Base-by-base conservation (phyloP, 2,329 filamentous ascomycete genomes). In the Helminthosporium solani region DNA sequence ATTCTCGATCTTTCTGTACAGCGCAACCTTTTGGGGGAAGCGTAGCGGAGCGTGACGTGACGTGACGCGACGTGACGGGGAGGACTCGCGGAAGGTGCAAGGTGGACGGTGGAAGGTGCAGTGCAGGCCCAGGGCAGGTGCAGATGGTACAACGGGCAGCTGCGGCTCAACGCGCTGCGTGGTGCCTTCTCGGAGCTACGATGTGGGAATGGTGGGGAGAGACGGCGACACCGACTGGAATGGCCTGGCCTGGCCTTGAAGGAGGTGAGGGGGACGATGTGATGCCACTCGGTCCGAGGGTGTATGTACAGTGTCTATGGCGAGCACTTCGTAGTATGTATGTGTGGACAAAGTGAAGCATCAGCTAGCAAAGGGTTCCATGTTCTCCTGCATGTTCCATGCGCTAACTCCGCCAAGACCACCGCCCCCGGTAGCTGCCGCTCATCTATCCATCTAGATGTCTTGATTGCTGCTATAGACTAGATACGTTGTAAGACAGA, bases 71-170 rank as follows among this genome's bases (percentile, higher is more conserved):
- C 43, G 46, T 49, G 44, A 46, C 47, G 49, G 45, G 49, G 39
- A 14, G 48, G 53, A 60, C 56, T 56, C 50, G 50, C 54, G 52
- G 53, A 57, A 57, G 56, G 59, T n/a, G n/a, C n/a, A n/a, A n/a
- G n/a, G n/a, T n/a, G n/a, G n/a, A n/a, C n/a, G n/a, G n/a, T n/a
- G n/a, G n/a, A n/a, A n/a, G n/a, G n/a, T n/a, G n/a, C n/a, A n/a
- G n/a, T n/a, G n/a, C n/a, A n/a, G n/a, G n/a, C n/a, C n/a, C n/a
- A n/a, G n/a, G n/a, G n/a, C n/a, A n/a, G n/a, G n/a, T 50, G 54
- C 56, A 47, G 47, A 11, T 25, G 15, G 33, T 14, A 45, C 33
- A 44, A 50, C 59, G 57, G 61, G 56, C 45, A 50, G 33, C 41
- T 57, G 61, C 58, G 65, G 61, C 51, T 50, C 46, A 47, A 27